Base-by-base conservation (phyloP, 1,284 basidiomycete genomes). In the Sporisorium exsertum region DNA sequence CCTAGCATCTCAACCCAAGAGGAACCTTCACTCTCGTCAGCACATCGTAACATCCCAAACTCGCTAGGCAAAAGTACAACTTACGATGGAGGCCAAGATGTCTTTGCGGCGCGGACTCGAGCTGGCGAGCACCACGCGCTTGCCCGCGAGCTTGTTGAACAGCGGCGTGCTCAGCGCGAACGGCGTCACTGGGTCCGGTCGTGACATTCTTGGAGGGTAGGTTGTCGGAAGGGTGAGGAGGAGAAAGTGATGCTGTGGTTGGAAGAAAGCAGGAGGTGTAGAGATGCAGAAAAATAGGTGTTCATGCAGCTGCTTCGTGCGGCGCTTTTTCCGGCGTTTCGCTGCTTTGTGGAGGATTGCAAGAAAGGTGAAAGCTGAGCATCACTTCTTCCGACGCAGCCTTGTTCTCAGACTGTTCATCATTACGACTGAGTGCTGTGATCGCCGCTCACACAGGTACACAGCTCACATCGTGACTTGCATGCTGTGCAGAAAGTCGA, bases 1-100 rank as follows among this genome's bases (percentile, higher is more conserved):
- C 95, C 93, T 95, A 24, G 81, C 32, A 22, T 13, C 12, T 2
- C 22, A 18, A 8, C 5, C 20, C 5, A 24, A 8, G 20, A 27
- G 10, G 29, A 5, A 5, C 29, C 29, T 5, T 32, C 29, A 10
- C n/a, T n/a, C 16, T 12, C 12, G 20, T 68, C 60, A 63, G 56
- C 16, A n/a, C 40, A 24, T 43, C 2, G 7, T 18, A 3, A 4
- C 27, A 3, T 2, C 24, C 7, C 32, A 7, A 22, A 7, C 10
- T 32, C 55, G 52, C 54, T 13, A 43, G 13, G 9, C 56, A 26
- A 12, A 16, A 3, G n/a, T 58, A 22, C 10, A 73, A n/a, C 79
- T 37, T 58, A 81, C 80, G 6, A 83, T 76, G 5, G 73, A 64
- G 7, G 82, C 82, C 24, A 84, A 61, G 43, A 84, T 77, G 16